Evolutionary conservation across 768 basidiomycete species (phyloP).

Genomic region (Phaeotremella fagi): DNA sequence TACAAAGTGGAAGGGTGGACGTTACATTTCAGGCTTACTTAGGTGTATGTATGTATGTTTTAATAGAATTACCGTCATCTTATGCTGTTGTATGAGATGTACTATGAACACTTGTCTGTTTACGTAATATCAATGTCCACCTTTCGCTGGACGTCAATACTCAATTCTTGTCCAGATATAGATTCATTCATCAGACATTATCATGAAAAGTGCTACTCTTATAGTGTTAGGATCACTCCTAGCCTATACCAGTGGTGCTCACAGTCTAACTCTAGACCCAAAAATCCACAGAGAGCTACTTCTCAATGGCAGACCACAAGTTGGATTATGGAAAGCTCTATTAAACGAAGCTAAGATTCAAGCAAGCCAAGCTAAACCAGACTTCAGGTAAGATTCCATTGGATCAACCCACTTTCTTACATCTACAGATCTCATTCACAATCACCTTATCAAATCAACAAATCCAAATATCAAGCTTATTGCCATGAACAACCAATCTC

Average conservation of each 20-base stretch:
- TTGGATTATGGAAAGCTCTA: slow-evolving; percentile 33
- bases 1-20: slow-evolving; percentile 10
- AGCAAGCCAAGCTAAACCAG: background rate
- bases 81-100: no score
- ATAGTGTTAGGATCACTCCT: background rate
- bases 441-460: background rate
- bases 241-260: background rate
- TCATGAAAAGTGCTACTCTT: background rate
- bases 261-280: slow-evolving; percentile 15
- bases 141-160: no score
- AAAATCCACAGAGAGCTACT: slow-evolving; percentile 23
- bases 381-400: background rate
- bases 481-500: slow-evolving; percentile 83
- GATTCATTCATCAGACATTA: background rate
- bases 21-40: slow-evolving; percentile 6
- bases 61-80: no score
- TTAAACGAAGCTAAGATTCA: slow-evolving; percentile 2
- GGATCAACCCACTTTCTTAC: background rate
- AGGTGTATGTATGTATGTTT: no score
- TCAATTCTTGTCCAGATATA: no score
- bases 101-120: no score
- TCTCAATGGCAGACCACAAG: slow-evolving; percentile 32
- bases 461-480: slow-evolving; percentile 29
- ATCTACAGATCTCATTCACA: background rate
- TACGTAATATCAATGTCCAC: no score